Conservation (phyloP, 306 rosid genomes). For the Cucumis melo region DNA sequence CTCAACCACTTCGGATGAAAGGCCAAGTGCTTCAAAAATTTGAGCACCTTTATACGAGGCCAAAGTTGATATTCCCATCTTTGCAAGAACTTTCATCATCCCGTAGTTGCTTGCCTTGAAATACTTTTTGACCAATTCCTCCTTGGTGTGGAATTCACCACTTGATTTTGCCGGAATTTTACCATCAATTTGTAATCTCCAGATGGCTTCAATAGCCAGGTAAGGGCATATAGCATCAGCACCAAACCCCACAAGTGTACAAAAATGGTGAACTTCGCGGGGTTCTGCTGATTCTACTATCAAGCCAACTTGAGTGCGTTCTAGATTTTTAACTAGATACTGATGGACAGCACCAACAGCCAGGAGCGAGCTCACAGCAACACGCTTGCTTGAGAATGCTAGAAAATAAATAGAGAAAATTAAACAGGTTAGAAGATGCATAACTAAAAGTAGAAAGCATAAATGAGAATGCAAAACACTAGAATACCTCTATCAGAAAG, state of each 20-base stretch:
- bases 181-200: constrained; percentile 93
- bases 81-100: constrained; percentile 99
- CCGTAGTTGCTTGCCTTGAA: constrained; percentile 89
- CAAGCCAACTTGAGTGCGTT: constrained; percentile 89
- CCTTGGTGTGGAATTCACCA: constrained; percentile 61
- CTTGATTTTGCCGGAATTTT: constrained; percentile 69
- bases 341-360: constrained; percentile 98
- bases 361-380: constrained; percentile 89
- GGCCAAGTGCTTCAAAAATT: constrained; percentile 96
- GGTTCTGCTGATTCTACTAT: constrained; percentile 96
- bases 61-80: constrained; percentile 99
- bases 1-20: constrained; percentile 81
- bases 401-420: constrained; percentile 2
- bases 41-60: constrained; percentile 99
- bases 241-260: constrained; percentile 90
- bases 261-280: constrained; percentile 98
- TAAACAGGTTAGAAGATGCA: background rate
- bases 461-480: background rate
- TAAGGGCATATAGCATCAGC: constrained; percentile 95
- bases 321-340: constrained; percentile 73
- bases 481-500: constrained; percentile 93
- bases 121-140: constrained; percentile 70
- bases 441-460: background rate
- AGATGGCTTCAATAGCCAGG: constrained; percentile 78
- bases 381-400: constrained; percentile 76